A percentile compares a stretch with the other conserved stretches of the same genome.
Conservation (phyloP, 2,329 filamentous ascomycete genomes). For the Aureobasidium sp. region DNA sequence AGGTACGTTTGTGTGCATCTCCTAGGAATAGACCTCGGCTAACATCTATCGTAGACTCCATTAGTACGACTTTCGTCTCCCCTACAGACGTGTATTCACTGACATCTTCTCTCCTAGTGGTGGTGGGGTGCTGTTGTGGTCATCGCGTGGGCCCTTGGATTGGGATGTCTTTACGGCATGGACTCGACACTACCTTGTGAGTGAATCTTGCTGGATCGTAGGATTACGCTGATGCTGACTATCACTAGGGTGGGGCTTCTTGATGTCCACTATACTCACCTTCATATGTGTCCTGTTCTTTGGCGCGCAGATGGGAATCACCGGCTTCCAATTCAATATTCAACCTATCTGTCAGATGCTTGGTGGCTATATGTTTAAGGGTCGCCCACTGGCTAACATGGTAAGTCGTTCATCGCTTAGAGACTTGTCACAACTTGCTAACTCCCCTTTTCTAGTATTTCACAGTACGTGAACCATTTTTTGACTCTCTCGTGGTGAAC, state of each 20-base stretch:
- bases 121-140: conserved; percentile 23
- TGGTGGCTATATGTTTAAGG: conserved; percentile 39
- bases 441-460: neutral
- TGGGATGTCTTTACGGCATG: conserved; percentile 21
- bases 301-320: conserved; percentile 19
- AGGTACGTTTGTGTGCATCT: neutral
- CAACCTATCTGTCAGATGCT: conserved; percentile 40
- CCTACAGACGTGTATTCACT: neutral
- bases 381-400: conserved; percentile 27
- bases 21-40: too few species aligned
- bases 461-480: neutral
- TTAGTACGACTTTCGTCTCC: neutral
- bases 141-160: conserved; percentile 18
- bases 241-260: conserved; percentile 21
- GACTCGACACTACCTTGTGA: conserved; percentile 23
- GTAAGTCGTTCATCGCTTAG: neutral
- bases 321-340: conserved; percentile 34
- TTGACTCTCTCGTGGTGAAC: conserved; percentile 13
- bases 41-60: conserved; percentile 13
- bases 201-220: neutral
- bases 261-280: conserved; percentile 20
- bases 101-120: conserved; percentile 15
- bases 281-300: conserved; percentile 21
- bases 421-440: too few species aligned
- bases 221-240: neutral